Evolutionary conservation across 116 monocot species (phyloP), one percentile per base, ranked within the genome.

Genomic region (Phalaenopsis hybrid): DNA sequence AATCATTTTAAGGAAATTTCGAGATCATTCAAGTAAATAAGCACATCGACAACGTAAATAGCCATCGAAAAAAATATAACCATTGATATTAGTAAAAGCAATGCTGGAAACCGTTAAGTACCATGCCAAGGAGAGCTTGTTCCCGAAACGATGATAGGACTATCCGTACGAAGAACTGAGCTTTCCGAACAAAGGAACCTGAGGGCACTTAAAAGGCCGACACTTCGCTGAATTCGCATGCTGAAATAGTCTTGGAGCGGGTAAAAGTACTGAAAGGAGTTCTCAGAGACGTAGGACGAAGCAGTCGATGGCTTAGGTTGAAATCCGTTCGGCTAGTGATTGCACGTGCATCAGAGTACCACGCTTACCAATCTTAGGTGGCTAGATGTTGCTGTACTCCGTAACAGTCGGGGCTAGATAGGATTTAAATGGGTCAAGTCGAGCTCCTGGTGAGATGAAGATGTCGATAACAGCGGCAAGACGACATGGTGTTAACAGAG

Each of bases 151-250:
- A n/a, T n/a, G 21, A 21, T 61, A 21, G 61, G 70, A 70, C 70
- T 33, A 70, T 70, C 70, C 70, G 16, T 23, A 20, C 33, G 16
- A 11, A 37, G 34, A 70, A 70, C 31, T 4, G 70, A 70, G 15
- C 31, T 70, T 70, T 37, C 70, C 70, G 4, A 70, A 70, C 70
- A 11, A 13, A 31, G 13, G 2, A 70, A 31, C 28, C 70, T 33
- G 4, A 70, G 28, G 20, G 34, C 28, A 70, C 70, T 70, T 70
- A 70, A 70, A 70, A 70, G 8, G 12, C 70, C 34, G 13, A 34
- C 34, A 70, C 4, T 70, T 70, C 34, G 70, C 34, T 33, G 70
- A 70, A 70, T 70, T 70, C 70, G 70, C 70, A 70, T 70, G 70
- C 6, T 70, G 8, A 23, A 25, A 70, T 70, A 33, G 2, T 11